Conservation (phyloP, 1,284 basidiomycete genomes). For the Takashimella tepidaria region DNA sequence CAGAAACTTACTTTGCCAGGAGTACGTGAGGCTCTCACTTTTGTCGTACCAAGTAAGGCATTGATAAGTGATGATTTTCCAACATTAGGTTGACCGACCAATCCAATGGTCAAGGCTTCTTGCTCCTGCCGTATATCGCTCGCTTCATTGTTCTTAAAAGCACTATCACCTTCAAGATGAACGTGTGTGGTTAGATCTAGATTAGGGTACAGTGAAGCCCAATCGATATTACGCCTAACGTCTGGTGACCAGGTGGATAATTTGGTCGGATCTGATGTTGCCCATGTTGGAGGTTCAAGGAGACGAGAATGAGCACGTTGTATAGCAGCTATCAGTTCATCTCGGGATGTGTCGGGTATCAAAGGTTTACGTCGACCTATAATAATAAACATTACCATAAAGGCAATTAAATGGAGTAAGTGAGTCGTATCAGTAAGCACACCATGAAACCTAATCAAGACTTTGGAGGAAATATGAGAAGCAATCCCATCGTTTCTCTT, state of each 20-base stretch:
- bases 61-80: conserved; percentile 89
- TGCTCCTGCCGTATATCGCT: conserved; percentile 22
- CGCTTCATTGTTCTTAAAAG: neutral
- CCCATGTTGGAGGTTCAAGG: conserved; percentile 61
- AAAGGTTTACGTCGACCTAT: conserved; percentile 55
- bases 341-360: conserved; percentile 54
- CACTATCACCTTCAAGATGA: neutral
- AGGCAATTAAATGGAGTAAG: no score
- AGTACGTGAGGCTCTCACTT: conserved; percentile 78
- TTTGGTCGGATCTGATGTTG: conserved; percentile 55
- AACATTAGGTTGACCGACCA: conserved; percentile 91
- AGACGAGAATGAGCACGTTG: conserved; percentile 63
- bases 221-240: conserved; percentile 63
- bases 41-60: conserved; percentile 74
- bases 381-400: conserved; percentile 11
- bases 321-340: conserved; percentile 62
- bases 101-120: conserved; percentile 69
- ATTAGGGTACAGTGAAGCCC: conserved; percentile 52
- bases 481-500: neutral
- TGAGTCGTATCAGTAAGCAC: no score
- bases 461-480: no score
- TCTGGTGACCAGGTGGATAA: conserved; percentile 62
- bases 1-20: conserved; percentile 68
- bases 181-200: conserved; percentile 6
- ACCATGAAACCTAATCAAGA: no score